Evolutionary conservation across 345 rosid genomes (phyloP), one percentile per base, ranked within the genome.

Genomic region (Acer campestre): DNA sequence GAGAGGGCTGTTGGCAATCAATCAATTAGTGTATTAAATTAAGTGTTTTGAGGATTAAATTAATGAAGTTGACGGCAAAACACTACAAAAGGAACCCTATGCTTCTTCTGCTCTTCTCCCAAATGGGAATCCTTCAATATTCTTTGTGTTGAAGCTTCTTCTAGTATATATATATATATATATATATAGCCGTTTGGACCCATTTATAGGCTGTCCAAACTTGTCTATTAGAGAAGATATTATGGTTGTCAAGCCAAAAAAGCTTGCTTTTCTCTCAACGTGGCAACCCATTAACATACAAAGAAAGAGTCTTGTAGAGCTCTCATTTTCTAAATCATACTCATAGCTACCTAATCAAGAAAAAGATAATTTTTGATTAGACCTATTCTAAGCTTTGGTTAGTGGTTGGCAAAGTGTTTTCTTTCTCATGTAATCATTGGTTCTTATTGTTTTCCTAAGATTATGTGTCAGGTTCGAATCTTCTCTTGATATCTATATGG

Each of bases 11-110:
- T 70, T 48, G n/a, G 65, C 75, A 77, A 35, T 73, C 77, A 77
- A 35, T 73, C 75, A 78, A 77, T 25, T 62, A 27, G 22, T 51
- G 25, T 4, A 59, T 68, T 79, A 35, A 23, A 75, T 79, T 22
- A 46, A 68, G 8, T 40, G 67, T 49, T 68, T 49, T 16, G 65
- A 25, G 44, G 44, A 46, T 72, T 81, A 74, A 82, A 73, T 29
- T 20, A 78, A 56, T 42, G 25, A 25, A 80, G 58, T 77, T 68
- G 85, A 83, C 71, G 76, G 84, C 82, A 22, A 78, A 65, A 77
- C 67, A 23, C 58, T 81, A 83, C 82, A 55, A 77, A 77, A 42
- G 44, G 17, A 22, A 22, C 42, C 61, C 3, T 7, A 63, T n/a
- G 12, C 51, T 27, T 29, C 40, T 49, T 14, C 66, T 42, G 46